Evolutionary conservation across 148 eudicot species (phyloP), one percentile per base, ranked within the genome.

Genomic region (Bassia scoparia): DNA sequence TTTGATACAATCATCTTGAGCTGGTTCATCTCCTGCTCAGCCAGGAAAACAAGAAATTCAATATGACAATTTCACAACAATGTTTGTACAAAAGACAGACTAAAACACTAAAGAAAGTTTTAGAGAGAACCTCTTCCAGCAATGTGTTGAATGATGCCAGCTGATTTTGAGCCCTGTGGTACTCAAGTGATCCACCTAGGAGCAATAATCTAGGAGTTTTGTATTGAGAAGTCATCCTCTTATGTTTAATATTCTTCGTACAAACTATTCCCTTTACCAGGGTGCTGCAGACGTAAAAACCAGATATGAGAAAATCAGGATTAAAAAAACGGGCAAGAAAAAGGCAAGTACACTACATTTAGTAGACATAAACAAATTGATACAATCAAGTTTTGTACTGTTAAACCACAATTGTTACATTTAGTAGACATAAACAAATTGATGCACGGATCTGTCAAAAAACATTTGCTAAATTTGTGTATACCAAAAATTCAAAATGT

Each of bases 211-310:
- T 88, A 41, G 97, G 84, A 66, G 85, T 92, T 80, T 80, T 89
- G 88, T 87, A 92, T 71, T 90, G 97, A 54, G 96, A 88, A 70
- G 84, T 89, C 99, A 95, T 95, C 79, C 97, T 91, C 87, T 95
- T 95, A 85, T 95, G 99, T 75, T 92, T 95, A 78, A 95, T 87
- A 78, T 90, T 95, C 83, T 95, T 95, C 50, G 99, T 92, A 85
- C 97, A 95, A 72, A 88, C 97, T 73, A 95, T 80, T 72, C 99
- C 99, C 85, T 84, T 95, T 48, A 95, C 77, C 69, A 95, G 76
- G 67, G 82, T 79, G 81, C 99, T 92, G 92, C 89, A 85, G 8
- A 64, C 31, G 50, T 26, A 69, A 68, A 72, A 67, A 53, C 41
- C 17, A 48, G 68, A 17, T 21, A 53, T 23, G 44, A 68, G 67